Percentiles rank a stretch among this genome's conserved stretches.
These are phyloP conservation scores for Neurospora sp. DNA, from an alignment of 495 filamentous ascomycete species.

Conservation along the genomic window DNA sequence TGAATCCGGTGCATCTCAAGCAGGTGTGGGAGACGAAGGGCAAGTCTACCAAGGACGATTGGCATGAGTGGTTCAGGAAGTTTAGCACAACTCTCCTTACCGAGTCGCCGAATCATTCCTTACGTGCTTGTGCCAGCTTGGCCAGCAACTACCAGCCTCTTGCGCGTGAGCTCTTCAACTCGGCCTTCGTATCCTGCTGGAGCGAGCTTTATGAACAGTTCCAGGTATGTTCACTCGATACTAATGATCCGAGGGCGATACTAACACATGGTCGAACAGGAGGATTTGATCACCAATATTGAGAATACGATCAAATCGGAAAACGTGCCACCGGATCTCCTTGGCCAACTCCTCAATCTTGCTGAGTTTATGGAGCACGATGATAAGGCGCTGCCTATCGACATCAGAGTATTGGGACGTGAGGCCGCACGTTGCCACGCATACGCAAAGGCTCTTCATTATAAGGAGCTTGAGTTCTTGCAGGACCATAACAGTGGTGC, in stretches of 20 bases:
- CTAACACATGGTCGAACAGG: constrained; percentile 34
- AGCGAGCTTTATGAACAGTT: constrained; percentile 93
- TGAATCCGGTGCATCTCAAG: constrained; percentile 95
- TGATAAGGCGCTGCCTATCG: constrained; percentile 94
- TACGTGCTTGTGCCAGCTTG: constrained; percentile 84
- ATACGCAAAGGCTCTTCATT: constrained; percentile 95
- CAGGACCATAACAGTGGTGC: constrained; percentile 94
- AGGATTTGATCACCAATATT: constrained; percentile 89
- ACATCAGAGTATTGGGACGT: constrained; percentile 83
- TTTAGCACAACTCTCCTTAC: constrained; percentile 93
- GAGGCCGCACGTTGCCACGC: constrained; percentile 94
- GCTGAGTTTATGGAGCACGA: constrained; percentile 99
- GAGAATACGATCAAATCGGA: constrained; percentile 88
- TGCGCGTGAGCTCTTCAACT: constrained; percentile 92
- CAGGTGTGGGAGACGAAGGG: constrained; percentile 94
- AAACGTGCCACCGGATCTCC: constrained; percentile 87
- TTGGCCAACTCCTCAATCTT: constrained; percentile 89
- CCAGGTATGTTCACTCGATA: constrained; percentile 12
- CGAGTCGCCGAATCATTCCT: constrained; percentile 89
- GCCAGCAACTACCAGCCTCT: constrained; percentile 85
- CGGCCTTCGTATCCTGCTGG: constrained; percentile 98
- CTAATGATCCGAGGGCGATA: not conserved
- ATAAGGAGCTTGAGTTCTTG: constrained; percentile 96
- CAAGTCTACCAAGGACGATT: constrained; percentile 93
- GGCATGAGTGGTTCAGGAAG: constrained; percentile 96